Conservation (phyloP, 345 rosid genomes). For the Pistacia integerrima region DNA sequence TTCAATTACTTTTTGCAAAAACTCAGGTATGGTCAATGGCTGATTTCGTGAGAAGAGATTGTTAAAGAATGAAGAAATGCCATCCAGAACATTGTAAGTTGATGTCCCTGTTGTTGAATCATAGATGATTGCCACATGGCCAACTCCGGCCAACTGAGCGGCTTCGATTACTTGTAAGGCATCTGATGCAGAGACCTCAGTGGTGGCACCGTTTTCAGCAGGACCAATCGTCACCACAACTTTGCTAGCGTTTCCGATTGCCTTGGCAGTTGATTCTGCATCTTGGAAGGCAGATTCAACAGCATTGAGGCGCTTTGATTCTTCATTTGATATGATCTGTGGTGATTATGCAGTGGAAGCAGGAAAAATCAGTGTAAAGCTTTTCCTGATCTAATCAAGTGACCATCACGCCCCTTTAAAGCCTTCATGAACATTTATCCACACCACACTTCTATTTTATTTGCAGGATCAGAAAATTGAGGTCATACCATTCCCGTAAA, state of each 20-base stretch:
- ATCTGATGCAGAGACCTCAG: constrained; percentile 63
- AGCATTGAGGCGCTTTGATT: constrained; percentile 78
- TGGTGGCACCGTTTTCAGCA: constrained; percentile 66
- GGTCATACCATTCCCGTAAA: background rate
- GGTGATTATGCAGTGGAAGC: background rate
- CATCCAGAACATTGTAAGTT: constrained; percentile 75
- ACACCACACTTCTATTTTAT: no score
- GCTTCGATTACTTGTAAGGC: constrained; percentile 79
- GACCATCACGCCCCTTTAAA: background rate
- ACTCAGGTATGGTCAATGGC: constrained; percentile 54
- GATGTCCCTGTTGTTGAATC: constrained; percentile 48
- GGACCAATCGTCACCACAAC: constrained; percentile 81
- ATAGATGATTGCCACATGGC: constrained; percentile 77
- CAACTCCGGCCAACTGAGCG: constrained; percentile 81
- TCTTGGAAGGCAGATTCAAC: constrained; percentile 72
- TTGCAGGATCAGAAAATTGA: background rate
- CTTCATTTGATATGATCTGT: constrained; percentile 84
- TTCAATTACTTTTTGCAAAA: constrained; percentile 65
- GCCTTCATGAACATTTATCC: no score
- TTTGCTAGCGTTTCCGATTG: constrained; percentile 96
- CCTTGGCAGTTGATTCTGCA: constrained; percentile 83
- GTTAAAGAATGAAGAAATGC: constrained; percentile 74
- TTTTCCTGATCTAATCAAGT: background rate
- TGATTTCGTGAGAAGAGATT: constrained; percentile 72
- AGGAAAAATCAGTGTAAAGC: background rate